Conservation (phyloP, 805 yeast species). For the Sugiyamaella americana region DNA sequence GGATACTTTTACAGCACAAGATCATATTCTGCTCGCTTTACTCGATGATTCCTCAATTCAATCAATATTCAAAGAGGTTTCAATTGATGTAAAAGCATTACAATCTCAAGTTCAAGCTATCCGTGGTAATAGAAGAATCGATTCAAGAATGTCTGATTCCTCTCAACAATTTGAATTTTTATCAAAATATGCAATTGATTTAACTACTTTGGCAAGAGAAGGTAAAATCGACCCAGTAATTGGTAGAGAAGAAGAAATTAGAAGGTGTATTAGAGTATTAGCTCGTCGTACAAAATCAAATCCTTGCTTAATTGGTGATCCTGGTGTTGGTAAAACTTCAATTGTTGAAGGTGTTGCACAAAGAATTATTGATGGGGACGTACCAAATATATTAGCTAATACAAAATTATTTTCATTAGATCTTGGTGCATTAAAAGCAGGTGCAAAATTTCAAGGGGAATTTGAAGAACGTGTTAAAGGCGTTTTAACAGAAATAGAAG, state of each 20-base stretch:
- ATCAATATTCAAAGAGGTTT: conserved; percentile 54
- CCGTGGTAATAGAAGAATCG: conserved; percentile 88
- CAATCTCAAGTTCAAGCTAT: conserved; percentile 72
- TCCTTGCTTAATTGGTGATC: conserved; percentile 95
- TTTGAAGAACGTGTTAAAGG: conserved; percentile 98
- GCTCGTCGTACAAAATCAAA: conserved; percentile 97
- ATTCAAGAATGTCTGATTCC: conserved; percentile 89
- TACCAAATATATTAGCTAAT: conserved; percentile 77
- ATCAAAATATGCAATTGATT: conserved; percentile 83
- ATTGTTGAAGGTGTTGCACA: conserved; percentile 99
- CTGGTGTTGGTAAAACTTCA: conserved; percentile 98
- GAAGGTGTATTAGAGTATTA: conserved; percentile 88
- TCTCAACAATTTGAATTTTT: conserved; percentile 78
- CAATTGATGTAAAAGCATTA: conserved; percentile 61
- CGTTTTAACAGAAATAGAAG: conserved; percentile 87
- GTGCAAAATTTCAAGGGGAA: conserved; percentile 98
- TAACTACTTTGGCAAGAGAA: conserved; percentile 87
- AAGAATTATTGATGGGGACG: conserved; percentile 91
- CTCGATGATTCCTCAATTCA: conserved; percentile 71
- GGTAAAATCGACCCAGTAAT: conserved; percentile 98
- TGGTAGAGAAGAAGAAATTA: conserved; percentile 97
- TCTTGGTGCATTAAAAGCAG: conserved; percentile 94
- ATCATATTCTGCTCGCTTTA: conserved; percentile 80
- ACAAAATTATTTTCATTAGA: conserved; percentile 84
- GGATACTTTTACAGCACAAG: conserved; percentile 89